Conservation (phyloP, 2,329 filamentous ascomycete genomes). For the Cercospora janseana region DNA sequence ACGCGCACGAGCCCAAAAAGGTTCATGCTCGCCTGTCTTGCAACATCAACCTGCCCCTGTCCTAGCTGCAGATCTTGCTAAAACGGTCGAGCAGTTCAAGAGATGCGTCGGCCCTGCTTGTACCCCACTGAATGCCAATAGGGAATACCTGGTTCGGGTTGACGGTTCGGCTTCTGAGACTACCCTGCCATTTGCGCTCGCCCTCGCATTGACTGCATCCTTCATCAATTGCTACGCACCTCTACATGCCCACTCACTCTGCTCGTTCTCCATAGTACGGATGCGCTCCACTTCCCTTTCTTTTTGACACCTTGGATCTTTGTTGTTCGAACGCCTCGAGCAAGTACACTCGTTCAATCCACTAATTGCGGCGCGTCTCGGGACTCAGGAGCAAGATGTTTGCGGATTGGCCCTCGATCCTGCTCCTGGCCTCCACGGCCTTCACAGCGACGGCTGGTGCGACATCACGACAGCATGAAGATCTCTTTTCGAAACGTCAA, state of each 20-base stretch:
- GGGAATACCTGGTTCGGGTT: too few relatives aligned
- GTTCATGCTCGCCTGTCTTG: too few relatives aligned
- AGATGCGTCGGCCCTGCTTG: background rate
- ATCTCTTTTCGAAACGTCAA: background rate
- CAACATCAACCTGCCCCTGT: conserved; percentile 1
- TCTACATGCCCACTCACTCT: background rate
- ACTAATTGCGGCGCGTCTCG: background rate
- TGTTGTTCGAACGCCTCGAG: background rate
- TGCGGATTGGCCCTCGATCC: conserved; percentile 6
- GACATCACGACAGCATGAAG: background rate
- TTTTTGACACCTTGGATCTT: background rate
- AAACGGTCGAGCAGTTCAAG: background rate
- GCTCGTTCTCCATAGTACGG: background rate
- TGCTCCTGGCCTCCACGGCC: conserved; percentile 2
- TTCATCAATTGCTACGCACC: too few relatives aligned
- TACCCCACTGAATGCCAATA: background rate
- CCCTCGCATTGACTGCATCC: too few relatives aligned
- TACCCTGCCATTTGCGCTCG: too few relatives aligned
- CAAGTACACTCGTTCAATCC: background rate
- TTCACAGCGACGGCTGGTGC: background rate
- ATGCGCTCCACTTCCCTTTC: background rate
- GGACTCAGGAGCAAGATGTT: conserved; percentile 10
- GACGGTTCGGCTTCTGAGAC: too few relatives aligned
- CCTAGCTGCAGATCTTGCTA: background rate
- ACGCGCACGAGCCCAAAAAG: too few relatives aligned